These are phyloP conservation scores for Diophrys sp. DNA, from an alignment of 73 alveolate genomes.

Conservation along the genomic window DNA sequence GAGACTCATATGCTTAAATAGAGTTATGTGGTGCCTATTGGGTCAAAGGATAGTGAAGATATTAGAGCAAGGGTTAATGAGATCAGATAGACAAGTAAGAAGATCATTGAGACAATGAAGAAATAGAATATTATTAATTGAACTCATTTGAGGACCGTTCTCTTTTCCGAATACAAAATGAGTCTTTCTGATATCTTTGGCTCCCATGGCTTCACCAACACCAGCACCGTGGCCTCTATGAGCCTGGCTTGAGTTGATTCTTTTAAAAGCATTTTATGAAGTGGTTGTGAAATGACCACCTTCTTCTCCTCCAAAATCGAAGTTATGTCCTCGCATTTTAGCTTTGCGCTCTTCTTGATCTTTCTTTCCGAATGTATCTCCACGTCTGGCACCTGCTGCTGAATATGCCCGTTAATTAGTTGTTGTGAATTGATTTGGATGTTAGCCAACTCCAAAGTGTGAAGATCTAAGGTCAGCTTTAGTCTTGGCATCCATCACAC, in stretches of 20 bases:
- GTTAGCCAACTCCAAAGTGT: background rate
- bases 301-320: background rate
- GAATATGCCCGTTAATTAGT: background rate
- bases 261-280: background rate
- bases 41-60: too few species aligned
- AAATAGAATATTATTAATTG: too few species aligned
- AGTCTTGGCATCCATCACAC: background rate
- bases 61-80: too few species aligned
- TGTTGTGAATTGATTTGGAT: background rate
- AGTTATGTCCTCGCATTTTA: background rate
- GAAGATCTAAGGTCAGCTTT: background rate
- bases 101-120: too few species aligned
- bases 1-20: background rate
- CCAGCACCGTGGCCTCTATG: background rate
- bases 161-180: background rate
- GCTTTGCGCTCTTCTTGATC: background rate
- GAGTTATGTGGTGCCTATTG: too few species aligned
- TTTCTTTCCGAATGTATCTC: background rate
- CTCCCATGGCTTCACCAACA: background rate
- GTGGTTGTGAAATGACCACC: background rate
- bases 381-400: background rate
- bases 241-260: background rate
- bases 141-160: background rate
- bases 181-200: background rate
- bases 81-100: too few species aligned